Conservation (phyloP, 2,329 filamentous ascomycete genomes). For the Coleophoma crateriformis region DNA sequence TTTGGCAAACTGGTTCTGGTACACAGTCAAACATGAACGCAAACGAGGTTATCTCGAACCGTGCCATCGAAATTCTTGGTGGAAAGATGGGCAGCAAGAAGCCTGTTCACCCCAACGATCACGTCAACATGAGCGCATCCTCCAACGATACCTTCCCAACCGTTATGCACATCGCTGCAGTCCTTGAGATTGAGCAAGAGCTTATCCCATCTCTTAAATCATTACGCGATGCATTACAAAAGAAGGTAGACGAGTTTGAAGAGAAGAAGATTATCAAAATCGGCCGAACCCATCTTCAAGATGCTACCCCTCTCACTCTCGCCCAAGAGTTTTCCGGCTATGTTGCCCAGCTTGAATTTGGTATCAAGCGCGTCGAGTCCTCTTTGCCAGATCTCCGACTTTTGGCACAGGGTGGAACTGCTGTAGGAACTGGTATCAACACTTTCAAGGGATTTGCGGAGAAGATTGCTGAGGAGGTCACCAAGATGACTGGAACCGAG, state of each 20-base stretch:
- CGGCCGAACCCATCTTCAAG: constrained; percentile 93
- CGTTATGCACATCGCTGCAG: constrained; percentile 98
- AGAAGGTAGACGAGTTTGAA: constrained; percentile 84
- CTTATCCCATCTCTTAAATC: constrained; percentile 79
- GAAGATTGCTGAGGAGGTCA: constrained; percentile 84
- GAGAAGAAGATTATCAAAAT: constrained; percentile 94
- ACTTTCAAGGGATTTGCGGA: constrained; percentile 95
- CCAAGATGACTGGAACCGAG: constrained; percentile 84
- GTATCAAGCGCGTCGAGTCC: constrained; percentile 80
- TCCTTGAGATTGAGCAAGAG: constrained; percentile 83
- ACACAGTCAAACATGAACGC: constrained; percentile 99
- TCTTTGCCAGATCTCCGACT: constrained; percentile 78
- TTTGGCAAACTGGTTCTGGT: constrained; percentile 98
- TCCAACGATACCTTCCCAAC: constrained; percentile 99
- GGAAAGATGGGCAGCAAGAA: constrained; percentile 95
- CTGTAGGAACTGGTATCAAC: constrained; percentile 96
- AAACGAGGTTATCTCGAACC: constrained; percentile 99
- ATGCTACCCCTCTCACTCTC: constrained; percentile 90
- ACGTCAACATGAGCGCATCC: constrained; percentile 98
- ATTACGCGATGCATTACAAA: constrained; percentile 77
- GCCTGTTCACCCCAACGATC: constrained; percentile 98
- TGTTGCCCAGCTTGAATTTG: constrained; percentile 87
- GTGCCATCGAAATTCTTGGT: constrained; percentile 94
- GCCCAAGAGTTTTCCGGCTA: constrained; percentile 98
- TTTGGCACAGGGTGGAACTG: constrained; percentile 92